A percentile compares a stretch with the other conserved stretches of the same genome.
Evolutionary conservation across 495 filamentous ascomycete species (phyloP).

Genomic region (Hypoxylon subgilvum): DNA sequence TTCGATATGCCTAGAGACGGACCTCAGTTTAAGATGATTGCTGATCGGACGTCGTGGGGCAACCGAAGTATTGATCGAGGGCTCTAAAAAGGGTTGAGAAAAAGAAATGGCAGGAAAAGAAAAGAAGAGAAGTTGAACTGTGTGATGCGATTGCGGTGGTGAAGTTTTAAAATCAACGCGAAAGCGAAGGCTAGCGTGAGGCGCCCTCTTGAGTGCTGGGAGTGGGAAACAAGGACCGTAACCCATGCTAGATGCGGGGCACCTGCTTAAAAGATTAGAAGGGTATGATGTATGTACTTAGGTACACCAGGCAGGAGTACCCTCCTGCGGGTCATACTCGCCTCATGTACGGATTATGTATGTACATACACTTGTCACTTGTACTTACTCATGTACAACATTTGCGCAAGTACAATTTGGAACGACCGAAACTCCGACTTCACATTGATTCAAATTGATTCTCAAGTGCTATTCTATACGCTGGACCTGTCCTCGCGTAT

Average conservation of each 20-base stretch:
- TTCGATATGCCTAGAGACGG: not conserved
- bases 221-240: slow-evolving; percentile 24
- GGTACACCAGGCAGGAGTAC: slow-evolving; percentile 14
- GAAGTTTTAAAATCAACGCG: slow-evolving; percentile 43
- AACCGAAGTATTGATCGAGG: not conserved
- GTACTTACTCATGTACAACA: no score
- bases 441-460: no score
- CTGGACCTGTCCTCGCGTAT: no score
- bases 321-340: not conserved
- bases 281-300: slow-evolving; percentile 1
- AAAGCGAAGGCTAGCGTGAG: slow-evolving; percentile 29
- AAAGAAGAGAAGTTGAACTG: slow-evolving; percentile 14
- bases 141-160: slow-evolving; percentile 43
- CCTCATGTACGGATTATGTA: slow-evolving; percentile 5
- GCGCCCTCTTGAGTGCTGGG: slow-evolving; percentile 12
- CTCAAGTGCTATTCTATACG: no score
- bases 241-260: slow-evolving; percentile 41
- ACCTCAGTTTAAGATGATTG: not conserved
- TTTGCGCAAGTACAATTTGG: not conserved
- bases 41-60: not conserved
- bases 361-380: no score
- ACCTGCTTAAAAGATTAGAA: slow-evolving; percentile 18
- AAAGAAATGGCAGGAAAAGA: slow-evolving; percentile 1
- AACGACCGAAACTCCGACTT: no score
- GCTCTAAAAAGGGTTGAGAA: slow-evolving; percentile 1